These are phyloP conservation scores for Grosmannia huntii DNA, from an alignment of 2,329 filamentous ascomycete genomes.

Conservation along the genomic window DNA sequence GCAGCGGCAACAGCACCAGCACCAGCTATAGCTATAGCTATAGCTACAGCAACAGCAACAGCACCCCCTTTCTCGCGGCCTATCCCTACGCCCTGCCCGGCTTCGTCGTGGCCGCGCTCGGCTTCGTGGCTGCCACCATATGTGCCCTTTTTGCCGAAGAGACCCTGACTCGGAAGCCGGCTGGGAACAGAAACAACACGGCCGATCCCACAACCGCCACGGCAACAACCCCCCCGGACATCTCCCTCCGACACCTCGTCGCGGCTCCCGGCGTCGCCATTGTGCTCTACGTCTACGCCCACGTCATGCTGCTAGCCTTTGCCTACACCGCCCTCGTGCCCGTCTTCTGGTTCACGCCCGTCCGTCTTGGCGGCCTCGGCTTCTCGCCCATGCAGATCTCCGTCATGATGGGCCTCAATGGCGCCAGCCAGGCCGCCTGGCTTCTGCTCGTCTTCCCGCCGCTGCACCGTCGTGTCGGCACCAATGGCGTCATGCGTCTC, in stretches of 20 bases:
- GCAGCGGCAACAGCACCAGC: no score
- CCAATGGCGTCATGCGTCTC: constrained; percentile 46
- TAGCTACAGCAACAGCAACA: neutral
- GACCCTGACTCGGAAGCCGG: constrained; percentile 29
- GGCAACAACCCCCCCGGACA: constrained; percentile 6
- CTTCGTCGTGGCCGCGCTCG: constrained; percentile 42
- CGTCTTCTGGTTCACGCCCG: constrained; percentile 53
- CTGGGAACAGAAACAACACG: neutral
- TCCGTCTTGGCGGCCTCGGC: constrained; percentile 50
- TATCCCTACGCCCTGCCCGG: constrained; percentile 56
- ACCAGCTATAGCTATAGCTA: no score
- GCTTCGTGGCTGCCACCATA: constrained; percentile 37
- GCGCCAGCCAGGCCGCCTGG: constrained; percentile 57
- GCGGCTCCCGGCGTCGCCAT: constrained; percentile 49
- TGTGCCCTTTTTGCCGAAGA: constrained; percentile 49
- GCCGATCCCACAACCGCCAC: neutral
- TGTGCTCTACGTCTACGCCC: constrained; percentile 52
- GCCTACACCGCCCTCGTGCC: constrained; percentile 59
- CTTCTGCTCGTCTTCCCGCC: constrained; percentile 56
- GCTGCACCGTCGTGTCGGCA: constrained; percentile 53
- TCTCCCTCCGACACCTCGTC: constrained; percentile 41
- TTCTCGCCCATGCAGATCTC: constrained; percentile 53
- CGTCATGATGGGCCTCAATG: constrained; percentile 49
- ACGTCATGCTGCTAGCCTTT: constrained; percentile 56
- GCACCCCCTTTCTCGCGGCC: constrained; percentile 42